phyloP scores from a whole-genome alignment of 345 rosid species.

The Raphanus raphanistrum region DNA sequence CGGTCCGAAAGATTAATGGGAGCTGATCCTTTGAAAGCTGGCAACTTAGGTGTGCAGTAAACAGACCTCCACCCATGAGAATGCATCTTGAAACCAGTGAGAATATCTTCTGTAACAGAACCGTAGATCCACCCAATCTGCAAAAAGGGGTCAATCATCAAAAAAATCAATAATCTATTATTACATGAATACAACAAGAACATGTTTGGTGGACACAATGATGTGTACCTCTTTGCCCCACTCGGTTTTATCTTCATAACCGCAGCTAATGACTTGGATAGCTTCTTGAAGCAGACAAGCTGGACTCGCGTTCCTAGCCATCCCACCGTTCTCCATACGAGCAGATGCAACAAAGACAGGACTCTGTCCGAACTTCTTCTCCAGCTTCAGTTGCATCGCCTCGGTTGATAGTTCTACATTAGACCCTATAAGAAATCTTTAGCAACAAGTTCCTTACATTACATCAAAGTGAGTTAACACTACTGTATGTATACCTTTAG shows the following conservation, averaged over 20 bases:
- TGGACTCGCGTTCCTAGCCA: slow-evolving; percentile 67
- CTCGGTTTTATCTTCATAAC: slow-evolving; percentile 98
- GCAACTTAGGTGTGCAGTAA: slow-evolving; percentile 82
- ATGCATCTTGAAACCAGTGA: slow-evolving; percentile 98
- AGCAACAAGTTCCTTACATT: slow-evolving; percentile 39
- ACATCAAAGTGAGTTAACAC: background rate
- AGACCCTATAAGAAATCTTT: slow-evolving; percentile 36
- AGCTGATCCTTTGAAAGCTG: slow-evolving; percentile 96
- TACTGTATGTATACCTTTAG: slow-evolving; percentile 21
- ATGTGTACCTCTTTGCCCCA: slow-evolving; percentile 98
- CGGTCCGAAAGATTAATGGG: slow-evolving; percentile 98
- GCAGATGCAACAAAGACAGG: slow-evolving; percentile 91
- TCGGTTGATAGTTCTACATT: slow-evolving; percentile 60
- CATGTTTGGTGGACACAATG: background rate
- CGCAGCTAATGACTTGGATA: slow-evolving; percentile 97
- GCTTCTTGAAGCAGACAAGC: slow-evolving; percentile 92
- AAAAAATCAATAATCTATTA: slow-evolving; percentile 6
- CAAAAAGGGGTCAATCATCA: slow-evolving; percentile 1
- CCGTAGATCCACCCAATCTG: slow-evolving; percentile 99
- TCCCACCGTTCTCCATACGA: slow-evolving; percentile 75
- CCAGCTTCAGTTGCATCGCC: slow-evolving; percentile 67
- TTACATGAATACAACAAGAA: background rate
- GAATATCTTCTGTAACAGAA: slow-evolving; percentile 92
- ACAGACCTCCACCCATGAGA: slow-evolving; percentile 99
- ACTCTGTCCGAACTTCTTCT: slow-evolving; percentile 95